Percentiles rank a stretch among this genome's conserved stretches.
These are phyloP conservation scores for Hsuehochloa calcarea DNA, from an alignment of 176 grass and related monocot species.

Conservation along the genomic window DNA sequence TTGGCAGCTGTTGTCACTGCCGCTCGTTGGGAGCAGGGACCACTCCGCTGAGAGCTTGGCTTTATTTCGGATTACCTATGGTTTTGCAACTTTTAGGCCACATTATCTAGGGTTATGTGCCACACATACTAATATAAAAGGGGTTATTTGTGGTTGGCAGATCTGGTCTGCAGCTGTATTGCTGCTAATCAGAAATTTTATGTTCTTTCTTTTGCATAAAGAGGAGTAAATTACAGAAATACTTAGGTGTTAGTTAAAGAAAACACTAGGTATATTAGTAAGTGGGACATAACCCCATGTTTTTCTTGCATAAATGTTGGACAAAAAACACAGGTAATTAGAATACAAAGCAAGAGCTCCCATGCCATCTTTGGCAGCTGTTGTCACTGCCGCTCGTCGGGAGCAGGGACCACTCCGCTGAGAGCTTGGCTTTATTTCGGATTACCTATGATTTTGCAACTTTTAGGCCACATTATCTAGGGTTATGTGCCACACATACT, in stretches of 20 bases:
- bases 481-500: background rate
- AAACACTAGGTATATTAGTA: background rate
- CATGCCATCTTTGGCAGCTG: slow-evolving; percentile 1
- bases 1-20: background rate
- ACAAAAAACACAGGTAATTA: background rate
- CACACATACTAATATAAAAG: no score
- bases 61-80: background rate
- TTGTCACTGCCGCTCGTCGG: background rate
- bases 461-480: background rate
- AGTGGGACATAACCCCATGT: background rate
- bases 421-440: background rate
- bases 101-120: background rate
- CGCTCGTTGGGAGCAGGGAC: background rate
- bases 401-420: background rate
- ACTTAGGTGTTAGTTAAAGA: background rate
- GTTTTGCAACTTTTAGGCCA: background rate
- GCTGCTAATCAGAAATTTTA: background rate
- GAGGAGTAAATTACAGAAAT: background rate
- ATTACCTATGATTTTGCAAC: background rate
- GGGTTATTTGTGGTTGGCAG: no score
- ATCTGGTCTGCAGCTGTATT: background rate
- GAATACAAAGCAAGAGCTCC: background rate
- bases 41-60: background rate
- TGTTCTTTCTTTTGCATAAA: background rate
- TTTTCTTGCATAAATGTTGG: background rate